Evolutionary conservation across 202 grass and related monocot species (phyloP).

Genomic region (Carex sylvatica): DNA sequence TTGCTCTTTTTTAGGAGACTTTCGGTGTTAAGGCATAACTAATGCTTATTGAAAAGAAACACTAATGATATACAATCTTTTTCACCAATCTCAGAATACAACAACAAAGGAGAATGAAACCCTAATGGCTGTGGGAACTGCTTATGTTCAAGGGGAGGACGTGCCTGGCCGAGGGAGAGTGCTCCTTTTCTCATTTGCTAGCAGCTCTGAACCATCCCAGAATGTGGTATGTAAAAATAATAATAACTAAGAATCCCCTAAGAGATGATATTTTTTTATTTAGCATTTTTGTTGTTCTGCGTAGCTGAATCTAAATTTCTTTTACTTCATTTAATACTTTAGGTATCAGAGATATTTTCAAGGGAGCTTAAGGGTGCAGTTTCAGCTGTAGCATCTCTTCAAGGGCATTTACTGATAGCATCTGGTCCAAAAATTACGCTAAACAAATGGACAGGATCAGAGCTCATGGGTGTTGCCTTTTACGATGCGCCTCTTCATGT

Average conservation of each 20-base stretch:
- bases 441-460: slow-evolving; percentile 92
- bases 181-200: slow-evolving; percentile 75
- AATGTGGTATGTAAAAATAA: slow-evolving; percentile 58
- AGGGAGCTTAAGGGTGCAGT: slow-evolving; percentile 96
- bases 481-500: slow-evolving; percentile 98
- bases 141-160: slow-evolving; percentile 95
- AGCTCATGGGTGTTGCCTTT: slow-evolving; percentile 85
- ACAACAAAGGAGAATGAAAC: slow-evolving; percentile 90
- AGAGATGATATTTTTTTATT: neutral
- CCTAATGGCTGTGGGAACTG: slow-evolving; percentile 82
- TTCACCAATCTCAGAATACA: slow-evolving; percentile 55
- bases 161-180: slow-evolving; percentile 82
- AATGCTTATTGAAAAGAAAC: neutral
- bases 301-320: neutral
- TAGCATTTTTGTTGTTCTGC: neutral
- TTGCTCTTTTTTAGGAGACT: neutral
- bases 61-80: slow-evolving; percentile 6
- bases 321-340: slow-evolving; percentile 9
- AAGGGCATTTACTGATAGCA: slow-evolving; percentile 93
- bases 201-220: slow-evolving; percentile 60
- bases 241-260: neutral
- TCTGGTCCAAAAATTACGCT: slow-evolving; percentile 94
- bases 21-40: neutral
- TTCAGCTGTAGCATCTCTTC: slow-evolving; percentile 89
- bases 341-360: slow-evolving; percentile 85